Evolutionary conservation across 352 stramenopile species (phyloP), one percentile per base, ranked within the genome.

Genomic region (Globisporangium apiculatum): DNA sequence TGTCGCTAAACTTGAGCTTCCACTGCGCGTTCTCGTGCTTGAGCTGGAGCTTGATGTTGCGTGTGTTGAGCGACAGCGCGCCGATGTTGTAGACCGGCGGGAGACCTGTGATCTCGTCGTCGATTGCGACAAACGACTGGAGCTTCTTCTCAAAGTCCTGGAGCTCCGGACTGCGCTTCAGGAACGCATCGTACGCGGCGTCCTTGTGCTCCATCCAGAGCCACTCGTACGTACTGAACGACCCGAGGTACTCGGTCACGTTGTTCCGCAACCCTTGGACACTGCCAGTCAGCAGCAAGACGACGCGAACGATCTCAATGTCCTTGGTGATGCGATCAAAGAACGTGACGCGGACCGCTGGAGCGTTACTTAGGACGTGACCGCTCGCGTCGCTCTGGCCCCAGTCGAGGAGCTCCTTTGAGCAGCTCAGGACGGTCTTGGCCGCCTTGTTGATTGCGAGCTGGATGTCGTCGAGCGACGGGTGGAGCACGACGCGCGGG

Each of bases 291-390:
- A 99, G 83, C 35, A 99, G 73, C 9, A 99, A 60, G 4, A 97
- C 96, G 11, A 99, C 96, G 35, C 96, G 94, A 1, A 99, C 97
- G 50, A 99, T 98, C 71, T 99, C 96, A 68, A 99, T 98, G 66
- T 99, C 97, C 58, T 98, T 98, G 0, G 95, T 98, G 53, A 99
- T 99, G 0, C 95, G 87, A 57, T 98, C 95, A 64, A 99, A 99
- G 66, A 99, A 99, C 11, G 95, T 98, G 6, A 78, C 58, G 48
- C 89, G 90, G 42, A 37, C 50, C 3, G 18, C 17, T 7, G n/a
- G 11, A 7, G 17, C 17, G 18, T 46, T 43, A 9, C 41, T 31
- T 38, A 31, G 15, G 5, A 4, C 45, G 24, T 14, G 18, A 1
- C 37, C 46, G 7, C 46, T 74, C 38, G 67, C 69, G 65, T 94